Conservation (phyloP, 1,284 basidiomycete species). For the Farysia itapuensis region DNA sequence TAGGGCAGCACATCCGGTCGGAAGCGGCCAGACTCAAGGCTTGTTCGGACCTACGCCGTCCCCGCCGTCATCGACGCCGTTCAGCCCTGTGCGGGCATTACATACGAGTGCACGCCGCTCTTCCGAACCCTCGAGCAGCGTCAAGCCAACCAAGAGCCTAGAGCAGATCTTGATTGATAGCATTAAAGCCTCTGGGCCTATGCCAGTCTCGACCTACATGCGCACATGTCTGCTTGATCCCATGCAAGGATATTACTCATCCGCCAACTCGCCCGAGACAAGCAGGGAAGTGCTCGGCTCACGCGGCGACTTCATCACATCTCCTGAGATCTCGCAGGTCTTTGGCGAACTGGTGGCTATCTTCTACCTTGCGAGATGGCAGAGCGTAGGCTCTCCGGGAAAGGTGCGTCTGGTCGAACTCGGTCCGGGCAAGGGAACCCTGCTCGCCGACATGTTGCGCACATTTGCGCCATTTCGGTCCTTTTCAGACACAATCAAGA, state of each 20-base stretch:
- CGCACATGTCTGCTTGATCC: slow-evolving; percentile 55
- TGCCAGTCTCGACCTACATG: slow-evolving; percentile 58
- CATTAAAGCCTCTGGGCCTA: slow-evolving; percentile 44
- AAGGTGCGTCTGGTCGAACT: slow-evolving; percentile 80
- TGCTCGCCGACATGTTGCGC: slow-evolving; percentile 86
- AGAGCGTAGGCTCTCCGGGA: slow-evolving; percentile 65
- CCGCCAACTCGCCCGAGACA: slow-evolving; percentile 22
- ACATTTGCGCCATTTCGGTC: slow-evolving; percentile 51
- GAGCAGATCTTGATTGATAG: slow-evolving; percentile 28
- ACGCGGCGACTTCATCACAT: slow-evolving; percentile 91
- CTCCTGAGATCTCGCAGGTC: slow-evolving; percentile 92
- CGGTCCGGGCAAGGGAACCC: slow-evolving; percentile 88
- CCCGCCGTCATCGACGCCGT: not conserved
- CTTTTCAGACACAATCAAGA: slow-evolving; percentile 36
- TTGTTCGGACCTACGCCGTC: not conserved
- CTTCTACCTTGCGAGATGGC: slow-evolving; percentile 83
- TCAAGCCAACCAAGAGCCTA: slow-evolving; percentile 14
- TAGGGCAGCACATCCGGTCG: not conserved
- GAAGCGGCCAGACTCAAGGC: not conserved
- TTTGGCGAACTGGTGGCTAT: slow-evolving; percentile 75
- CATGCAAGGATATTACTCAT: slow-evolving; percentile 54
- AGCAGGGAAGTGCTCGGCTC: slow-evolving; percentile 73
- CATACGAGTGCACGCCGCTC: slow-evolving; percentile 10
- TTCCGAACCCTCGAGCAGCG: not conserved
- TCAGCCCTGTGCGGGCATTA: slow-evolving; percentile 4